These are phyloP conservation scores for Oryza glumipatula DNA, from an alignment of 176 grass and related monocot genomes.

Conservation along the genomic window DNA sequence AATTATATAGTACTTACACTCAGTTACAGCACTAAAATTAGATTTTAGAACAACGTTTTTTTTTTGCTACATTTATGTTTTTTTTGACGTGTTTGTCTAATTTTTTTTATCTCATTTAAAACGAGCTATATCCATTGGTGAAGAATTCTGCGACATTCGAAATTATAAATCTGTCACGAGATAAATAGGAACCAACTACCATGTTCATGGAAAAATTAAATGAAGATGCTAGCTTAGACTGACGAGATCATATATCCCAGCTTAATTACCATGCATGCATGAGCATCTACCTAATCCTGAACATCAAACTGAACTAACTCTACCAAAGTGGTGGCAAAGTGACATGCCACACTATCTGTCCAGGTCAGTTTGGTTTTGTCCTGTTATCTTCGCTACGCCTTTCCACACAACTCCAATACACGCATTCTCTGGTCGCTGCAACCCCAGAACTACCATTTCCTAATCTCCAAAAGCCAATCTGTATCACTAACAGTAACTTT, in stretches of 20 bases:
- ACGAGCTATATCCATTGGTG: too few species aligned
- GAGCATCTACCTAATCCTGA: neutral
- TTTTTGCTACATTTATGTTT: too few species aligned
- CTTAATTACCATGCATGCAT: neutral
- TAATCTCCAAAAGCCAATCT: conserved; percentile 1
- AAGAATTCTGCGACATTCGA: too few species aligned
- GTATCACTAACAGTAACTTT: neutral
- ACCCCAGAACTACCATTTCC: conserved; percentile 51
- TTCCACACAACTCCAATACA: neutral
- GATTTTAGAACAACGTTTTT: too few species aligned
- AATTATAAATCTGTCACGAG: too few species aligned
- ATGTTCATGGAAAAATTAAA: too few species aligned
- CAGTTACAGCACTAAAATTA: too few species aligned
- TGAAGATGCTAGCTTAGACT: neutral
- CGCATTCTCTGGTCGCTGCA: conserved; percentile 48
- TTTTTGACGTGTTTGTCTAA: too few species aligned
- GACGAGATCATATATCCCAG: neutral
- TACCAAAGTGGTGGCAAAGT: neutral
- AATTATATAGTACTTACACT: too few species aligned
- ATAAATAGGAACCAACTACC: neutral
- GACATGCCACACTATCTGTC: neutral
- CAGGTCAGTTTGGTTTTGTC: neutral
- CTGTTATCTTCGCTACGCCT: neutral
- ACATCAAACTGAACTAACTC: neutral
- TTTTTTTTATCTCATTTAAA: too few species aligned